phyloP scores from a whole-genome alignment of 257 asterid genomes.

The Nicotiana noctiflora region DNA sequence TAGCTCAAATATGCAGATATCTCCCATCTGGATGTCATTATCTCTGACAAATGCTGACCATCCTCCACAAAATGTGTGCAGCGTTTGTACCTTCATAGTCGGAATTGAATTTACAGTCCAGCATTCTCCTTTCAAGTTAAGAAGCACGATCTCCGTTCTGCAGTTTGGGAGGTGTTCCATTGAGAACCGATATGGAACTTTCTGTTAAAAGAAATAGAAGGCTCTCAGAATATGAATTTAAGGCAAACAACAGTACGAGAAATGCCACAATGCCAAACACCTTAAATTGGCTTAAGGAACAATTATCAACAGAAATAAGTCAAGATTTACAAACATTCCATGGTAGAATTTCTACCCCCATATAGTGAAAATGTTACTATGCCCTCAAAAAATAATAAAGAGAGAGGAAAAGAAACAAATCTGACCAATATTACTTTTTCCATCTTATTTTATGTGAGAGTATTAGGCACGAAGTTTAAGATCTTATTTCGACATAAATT shows the following conservation, averaged over 20 bases:
- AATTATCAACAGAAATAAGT: not conserved
- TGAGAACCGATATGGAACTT: slow-evolving; percentile 81
- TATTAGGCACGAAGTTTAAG: too few species aligned
- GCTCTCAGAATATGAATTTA: slow-evolving; percentile 16
- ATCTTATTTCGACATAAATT: too few species aligned
- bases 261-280: not conserved
- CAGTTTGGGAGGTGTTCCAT: slow-evolving; percentile 67
- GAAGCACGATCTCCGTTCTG: slow-evolving; percentile 70
- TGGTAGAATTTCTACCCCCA: too few species aligned
- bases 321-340: too few species aligned
- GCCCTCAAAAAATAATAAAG: too few species aligned
- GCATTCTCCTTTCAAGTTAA: slow-evolving; percentile 59
- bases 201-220: slow-evolving; percentile 34
- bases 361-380: too few species aligned
- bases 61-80: slow-evolving; percentile 96
- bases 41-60: slow-evolving; percentile 97
- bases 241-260: not conserved
- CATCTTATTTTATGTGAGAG: too few species aligned
- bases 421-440: too few species aligned
- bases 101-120: slow-evolving; percentile 94
- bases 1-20: slow-evolving; percentile 90
- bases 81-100: slow-evolving; percentile 61
- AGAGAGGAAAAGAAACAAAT: too few species aligned
- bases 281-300: not conserved
- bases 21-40: slow-evolving; percentile 77